Base-by-base conservation (phyloP, 495 filamentous ascomycete genomes). In the Filosporella fistucella region DNA sequence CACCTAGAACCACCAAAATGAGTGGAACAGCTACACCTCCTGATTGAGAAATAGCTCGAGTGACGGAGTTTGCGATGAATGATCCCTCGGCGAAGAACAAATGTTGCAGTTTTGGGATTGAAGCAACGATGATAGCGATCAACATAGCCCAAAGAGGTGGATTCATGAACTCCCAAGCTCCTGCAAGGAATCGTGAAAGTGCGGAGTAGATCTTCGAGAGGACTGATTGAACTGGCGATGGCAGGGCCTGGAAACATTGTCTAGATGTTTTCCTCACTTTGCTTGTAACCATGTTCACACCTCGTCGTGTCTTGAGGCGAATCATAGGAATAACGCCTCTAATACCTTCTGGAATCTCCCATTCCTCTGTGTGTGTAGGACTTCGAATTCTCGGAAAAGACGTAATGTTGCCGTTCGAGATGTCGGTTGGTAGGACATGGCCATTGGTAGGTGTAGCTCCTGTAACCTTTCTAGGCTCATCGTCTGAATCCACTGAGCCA, bases 91-190 rank as follows among this genome's bases (percentile, higher is more conserved):
- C 72, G 69, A 96, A 98, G 71, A 98, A 97, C 12, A 90, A 67
- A 22, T 68, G 67, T 63, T 98, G 91, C 2, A 97, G 74, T 2
- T 71, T 62, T 0, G 93, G 94, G n/a, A 96, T 77, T 2, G 89
- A 95, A 22, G 94, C 93, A 4, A 97, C 84, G 45, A 96, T 62
- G 45, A 97, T 84, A 14, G 94, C 86, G 16, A 79, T 67, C 1
- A 97, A 72, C 91, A 98, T 97, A 9, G 93, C 91, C 89, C 91
- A 97, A 1, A 98, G 80, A 0, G 93, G 94, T 5, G 93, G 91
- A 65, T 97, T 98, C 93, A 98, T 97, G 65, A 96, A 93, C 28
- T 85, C 85, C 86, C 86, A 90, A 8, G 86, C 51, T 25, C 88
- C 89, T 29, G 63, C 54, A 42, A 77, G 61, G 57, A 91, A 84